Evolutionary conservation across 495 filamentous ascomycete species (phyloP).

Genomic region (Acidomyces sp.): DNA sequence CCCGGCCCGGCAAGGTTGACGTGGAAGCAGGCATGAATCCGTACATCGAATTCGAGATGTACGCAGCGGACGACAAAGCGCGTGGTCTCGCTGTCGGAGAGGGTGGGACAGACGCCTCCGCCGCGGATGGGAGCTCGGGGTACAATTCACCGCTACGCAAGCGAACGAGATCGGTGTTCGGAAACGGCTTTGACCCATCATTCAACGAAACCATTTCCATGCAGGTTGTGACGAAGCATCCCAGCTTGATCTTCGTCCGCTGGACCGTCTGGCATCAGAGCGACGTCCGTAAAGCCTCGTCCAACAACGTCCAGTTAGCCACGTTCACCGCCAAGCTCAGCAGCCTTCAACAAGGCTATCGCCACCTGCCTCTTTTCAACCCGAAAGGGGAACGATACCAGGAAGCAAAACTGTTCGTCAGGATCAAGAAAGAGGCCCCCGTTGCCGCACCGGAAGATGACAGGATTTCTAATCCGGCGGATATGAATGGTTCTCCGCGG

Average conservation of each 20-base stretch:
- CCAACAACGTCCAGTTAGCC: conserved; percentile 51
- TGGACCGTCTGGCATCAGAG: conserved; percentile 79
- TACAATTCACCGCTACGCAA: conserved; percentile 64
- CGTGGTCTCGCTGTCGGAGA: conserved; percentile 47
- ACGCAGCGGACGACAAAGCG: conserved; percentile 81
- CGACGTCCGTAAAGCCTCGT: conserved; percentile 46
- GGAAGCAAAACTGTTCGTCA: conserved; percentile 88
- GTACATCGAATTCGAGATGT: conserved; percentile 88
- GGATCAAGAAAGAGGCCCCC: conserved; percentile 49
- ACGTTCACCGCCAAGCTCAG: conserved; percentile 85
- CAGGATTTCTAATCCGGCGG: neutral
- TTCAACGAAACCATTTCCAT: conserved; percentile 67
- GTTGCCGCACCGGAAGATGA: conserved; percentile 9
- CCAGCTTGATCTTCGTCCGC: conserved; percentile 82
- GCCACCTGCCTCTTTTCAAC: conserved; percentile 87
- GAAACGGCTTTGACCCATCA: conserved; percentile 83
- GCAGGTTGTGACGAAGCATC: conserved; percentile 75
- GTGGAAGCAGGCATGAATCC: conserved; percentile 70
- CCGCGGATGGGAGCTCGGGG: conserved; percentile 54
- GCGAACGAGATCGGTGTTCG: conserved; percentile 61
- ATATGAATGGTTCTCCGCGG: neutral
- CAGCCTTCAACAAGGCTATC: conserved; percentile 86
- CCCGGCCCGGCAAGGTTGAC: conserved; percentile 57
- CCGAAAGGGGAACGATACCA: conserved; percentile 78
- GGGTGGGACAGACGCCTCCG: conserved; percentile 57